phyloP scores from a whole-genome alignment of 345 rosid species.

The Salix caprea region DNA sequence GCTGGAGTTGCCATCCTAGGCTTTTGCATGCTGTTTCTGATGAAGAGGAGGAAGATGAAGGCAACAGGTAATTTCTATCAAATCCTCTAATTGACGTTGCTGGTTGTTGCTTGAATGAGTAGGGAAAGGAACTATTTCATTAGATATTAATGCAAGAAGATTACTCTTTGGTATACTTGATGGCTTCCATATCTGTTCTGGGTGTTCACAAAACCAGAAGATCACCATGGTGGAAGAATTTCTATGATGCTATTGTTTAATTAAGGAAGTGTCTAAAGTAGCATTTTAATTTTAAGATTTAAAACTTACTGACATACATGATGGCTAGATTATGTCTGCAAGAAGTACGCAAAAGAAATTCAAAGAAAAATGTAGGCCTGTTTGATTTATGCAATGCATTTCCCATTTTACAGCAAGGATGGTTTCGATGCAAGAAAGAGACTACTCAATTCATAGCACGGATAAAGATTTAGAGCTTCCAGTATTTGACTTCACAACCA shows the following conservation, averaged over 20 bases:
- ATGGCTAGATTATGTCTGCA: too few species aligned
- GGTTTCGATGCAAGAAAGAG: conserved; percentile 5
- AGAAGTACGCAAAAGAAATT: background rate
- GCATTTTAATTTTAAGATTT: too few species aligned
- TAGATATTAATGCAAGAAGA: background rate
- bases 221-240: background rate
- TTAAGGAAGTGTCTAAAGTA: too few species aligned
- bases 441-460: background rate
- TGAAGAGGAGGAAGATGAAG: conserved; percentile 12
- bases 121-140: background rate
- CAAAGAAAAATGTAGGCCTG: background rate
- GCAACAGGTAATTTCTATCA: conserved; percentile 9
- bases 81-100: background rate
- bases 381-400: background rate
- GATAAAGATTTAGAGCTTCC: conserved; percentile 20
- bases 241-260: too few species aligned
- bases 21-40: background rate
- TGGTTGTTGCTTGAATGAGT: background rate
- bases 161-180: background rate
- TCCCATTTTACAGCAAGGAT: background rate
- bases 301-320: too few species aligned
- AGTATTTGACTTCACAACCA: conserved; percentile 19
- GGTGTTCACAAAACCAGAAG: background rate
- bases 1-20: background rate
- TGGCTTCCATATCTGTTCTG: background rate